These are phyloP conservation scores for Cytospora piceicola DNA, from an alignment of 2,329 filamentous ascomycete genomes.

Conservation along the genomic window DNA sequence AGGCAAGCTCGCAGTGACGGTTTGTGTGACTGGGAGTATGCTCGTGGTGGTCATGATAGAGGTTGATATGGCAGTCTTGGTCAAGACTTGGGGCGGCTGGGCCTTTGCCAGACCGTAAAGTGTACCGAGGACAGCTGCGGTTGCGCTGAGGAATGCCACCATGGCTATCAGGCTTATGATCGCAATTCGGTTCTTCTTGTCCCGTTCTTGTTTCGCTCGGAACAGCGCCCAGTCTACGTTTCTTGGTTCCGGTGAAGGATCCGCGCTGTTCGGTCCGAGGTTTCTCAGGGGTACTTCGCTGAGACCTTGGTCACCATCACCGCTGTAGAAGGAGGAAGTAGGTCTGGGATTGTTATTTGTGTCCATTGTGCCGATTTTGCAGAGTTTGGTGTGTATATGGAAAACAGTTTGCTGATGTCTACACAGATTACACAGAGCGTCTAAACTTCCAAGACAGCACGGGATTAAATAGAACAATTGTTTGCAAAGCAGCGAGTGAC, in stretches of 20 bases:
- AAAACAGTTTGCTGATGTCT: too few species aligned
- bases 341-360: background rate
- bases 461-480: too few species aligned
- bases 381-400: background rate
- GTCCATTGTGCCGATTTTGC: background rate
- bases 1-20: background rate
- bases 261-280: background rate
- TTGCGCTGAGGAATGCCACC: background rate
- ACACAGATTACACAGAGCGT: too few species aligned
- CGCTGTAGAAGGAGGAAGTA: background rate
- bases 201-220: conserved; percentile 3
- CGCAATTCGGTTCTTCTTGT: background rate
- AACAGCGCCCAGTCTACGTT: background rate
- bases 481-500: too few species aligned
- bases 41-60: conserved; percentile 5
- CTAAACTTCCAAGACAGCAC: too few species aligned
- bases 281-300: background rate
- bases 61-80: background rate
- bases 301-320: background rate
- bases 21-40: background rate
- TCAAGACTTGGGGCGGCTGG: background rate
- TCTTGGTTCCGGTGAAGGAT: background rate
- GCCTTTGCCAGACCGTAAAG: background rate
- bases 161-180: background rate
- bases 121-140: background rate